Base-by-base conservation (phyloP, 306 rosid genomes). In the Cucumis cinereus region DNA sequence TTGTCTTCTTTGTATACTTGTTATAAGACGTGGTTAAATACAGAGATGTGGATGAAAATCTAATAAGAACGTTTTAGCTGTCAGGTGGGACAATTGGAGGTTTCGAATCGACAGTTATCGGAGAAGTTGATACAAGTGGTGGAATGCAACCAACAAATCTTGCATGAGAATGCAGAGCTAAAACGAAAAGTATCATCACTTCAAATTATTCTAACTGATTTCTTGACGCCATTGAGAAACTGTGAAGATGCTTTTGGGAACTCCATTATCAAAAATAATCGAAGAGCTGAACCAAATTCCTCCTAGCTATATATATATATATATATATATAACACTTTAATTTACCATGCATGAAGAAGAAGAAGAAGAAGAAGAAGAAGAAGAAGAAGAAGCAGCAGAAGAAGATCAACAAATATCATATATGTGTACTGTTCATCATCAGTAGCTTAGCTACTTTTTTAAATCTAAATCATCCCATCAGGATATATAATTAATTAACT, bases 151-250 rank as follows among this genome's bases (percentile, higher is more conserved):
- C 90, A 84, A n/a, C 84, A 77, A 62, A 80, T 78, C 14, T 78
- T 86, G 62, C 86, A 77, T 22, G 87, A 86, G 43, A 84, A 86
- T 80, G 77, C 84, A 70, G 84, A 84, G 57, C 86, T 86, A 38
- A 86, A 82, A 52, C 84, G 80, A 40, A 86, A 83, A 59, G 81
- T 86, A 11, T 84, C 86, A n/a, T 79, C 90, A 0, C 86, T 81
- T 60, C 87, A 82, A 73, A 68, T 80, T 47, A 0, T 86, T 47
- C 79, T 84, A 7, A 36, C 85, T 0, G 84, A 79, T 36, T 57
- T 86, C 40, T 53, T 86, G 19, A 54, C 57, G 16, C 85, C 83
- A 47, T 10, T 74, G 49, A 54, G 78, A 61, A 83, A 35, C 73
- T 57, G 23, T n/a, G 76, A 60, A 43, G 78, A 86, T 41, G 68